Percentiles rank a stretch among this genome's conserved stretches.
Evolutionary conservation across 306 rosid genomes (phyloP).

Genomic region (Senna tora): DNA sequence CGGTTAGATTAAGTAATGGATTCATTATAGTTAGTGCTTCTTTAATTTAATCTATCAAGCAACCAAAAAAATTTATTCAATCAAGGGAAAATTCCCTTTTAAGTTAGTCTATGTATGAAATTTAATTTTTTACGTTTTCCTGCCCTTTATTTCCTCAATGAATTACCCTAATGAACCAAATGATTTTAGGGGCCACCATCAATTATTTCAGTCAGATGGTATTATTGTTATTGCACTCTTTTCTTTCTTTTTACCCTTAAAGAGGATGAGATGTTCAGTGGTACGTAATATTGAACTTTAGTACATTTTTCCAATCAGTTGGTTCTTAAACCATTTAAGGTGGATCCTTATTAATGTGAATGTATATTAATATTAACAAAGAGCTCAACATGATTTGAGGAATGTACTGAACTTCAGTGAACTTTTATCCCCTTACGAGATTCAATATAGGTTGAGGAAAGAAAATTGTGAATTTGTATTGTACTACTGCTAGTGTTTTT

Average conservation of each 20-base stretch:
- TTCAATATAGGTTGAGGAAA: background rate
- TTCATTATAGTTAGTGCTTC: slow-evolving; percentile 17
- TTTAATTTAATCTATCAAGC: too few species aligned
- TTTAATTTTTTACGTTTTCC: background rate
- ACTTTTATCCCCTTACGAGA: background rate
- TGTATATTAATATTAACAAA: too few species aligned
- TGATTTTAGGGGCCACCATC: background rate
- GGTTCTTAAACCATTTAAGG: too few species aligned
- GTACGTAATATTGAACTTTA: too few species aligned
- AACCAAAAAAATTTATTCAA: too few species aligned
- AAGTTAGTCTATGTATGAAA: background rate
- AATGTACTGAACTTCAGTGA: too few species aligned
- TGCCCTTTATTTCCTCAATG: background rate
- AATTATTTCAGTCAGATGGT: background rate
- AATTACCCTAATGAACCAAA: background rate
- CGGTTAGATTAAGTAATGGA: slow-evolving; percentile 16
- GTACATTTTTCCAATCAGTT: too few species aligned
- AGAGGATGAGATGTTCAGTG: too few species aligned
- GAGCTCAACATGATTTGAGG: too few species aligned
- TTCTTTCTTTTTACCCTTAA: background rate
- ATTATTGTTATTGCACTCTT: too few species aligned
- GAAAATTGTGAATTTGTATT: slow-evolving; percentile 11
- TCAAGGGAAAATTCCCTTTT: background rate
- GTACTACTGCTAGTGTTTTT: too few species aligned
- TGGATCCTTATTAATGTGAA: too few species aligned